A percentile compares a stretch with the other conserved stretches of the same genome.
phyloP scores from a whole-genome alignment of 164 flowering plant species.

The Stephania japonica region DNA sequence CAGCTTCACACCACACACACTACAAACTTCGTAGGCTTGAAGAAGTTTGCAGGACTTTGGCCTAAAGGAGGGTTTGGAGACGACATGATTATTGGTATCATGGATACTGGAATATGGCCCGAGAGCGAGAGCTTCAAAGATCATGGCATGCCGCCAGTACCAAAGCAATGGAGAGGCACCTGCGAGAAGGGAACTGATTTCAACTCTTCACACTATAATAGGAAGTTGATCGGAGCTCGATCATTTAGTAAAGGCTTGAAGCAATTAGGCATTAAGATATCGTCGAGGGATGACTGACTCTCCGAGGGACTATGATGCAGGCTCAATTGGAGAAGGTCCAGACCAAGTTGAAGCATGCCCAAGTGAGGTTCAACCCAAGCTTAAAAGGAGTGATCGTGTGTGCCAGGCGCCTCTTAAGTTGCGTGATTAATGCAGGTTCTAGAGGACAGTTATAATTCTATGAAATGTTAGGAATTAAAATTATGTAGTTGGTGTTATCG shows the following conservation, averaged over 20 bases:
- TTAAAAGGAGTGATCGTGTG: too few relatives aligned
- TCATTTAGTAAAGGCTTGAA: conserved; percentile 33
- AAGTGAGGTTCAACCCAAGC: too few relatives aligned
- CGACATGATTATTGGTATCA: conserved; percentile 32
- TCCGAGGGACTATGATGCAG: too few relatives aligned
- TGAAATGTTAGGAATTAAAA: too few relatives aligned
- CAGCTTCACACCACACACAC: conserved; percentile 12
- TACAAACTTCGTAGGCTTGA: conserved; percentile 27
- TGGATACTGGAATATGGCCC: conserved; percentile 44
- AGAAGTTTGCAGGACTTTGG: conserved; percentile 23
- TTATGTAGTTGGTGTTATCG: too few relatives aligned
- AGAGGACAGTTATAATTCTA: too few relatives aligned
- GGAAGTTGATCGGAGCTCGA: conserved; percentile 38
- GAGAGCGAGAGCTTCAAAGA: conserved; percentile 38
- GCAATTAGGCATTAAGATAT: conserved; percentile 14
- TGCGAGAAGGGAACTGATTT: conserved; percentile 34
- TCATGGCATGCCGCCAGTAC: conserved; percentile 32
- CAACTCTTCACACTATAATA: conserved; percentile 32
- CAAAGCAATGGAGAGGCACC: conserved; percentile 32
- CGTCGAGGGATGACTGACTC: conserved; percentile 26
- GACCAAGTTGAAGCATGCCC: too few relatives aligned
- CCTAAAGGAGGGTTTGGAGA: conserved; percentile 25
- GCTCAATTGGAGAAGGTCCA: too few relatives aligned
- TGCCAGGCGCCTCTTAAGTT: too few relatives aligned
- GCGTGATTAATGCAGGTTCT: too few relatives aligned